Percentiles rank a stretch among this genome's conserved stretches.
Conservation (phyloP, 2,329 filamentous ascomycete species). For the Paecilomyces sp. region DNA sequence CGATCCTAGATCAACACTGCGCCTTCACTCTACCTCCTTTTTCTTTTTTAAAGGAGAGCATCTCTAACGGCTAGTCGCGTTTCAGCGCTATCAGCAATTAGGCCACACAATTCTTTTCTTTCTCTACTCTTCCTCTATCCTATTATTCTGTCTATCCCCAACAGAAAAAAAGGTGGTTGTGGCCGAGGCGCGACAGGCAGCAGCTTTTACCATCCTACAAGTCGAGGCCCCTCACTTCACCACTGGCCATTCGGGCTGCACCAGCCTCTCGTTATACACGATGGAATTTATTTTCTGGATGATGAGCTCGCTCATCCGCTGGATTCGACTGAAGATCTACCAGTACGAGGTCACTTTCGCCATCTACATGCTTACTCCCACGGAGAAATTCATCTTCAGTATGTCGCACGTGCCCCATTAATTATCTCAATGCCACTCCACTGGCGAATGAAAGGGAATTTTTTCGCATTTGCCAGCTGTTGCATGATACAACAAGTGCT, state of each 20-base stretch:
- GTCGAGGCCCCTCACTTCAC: neutral
- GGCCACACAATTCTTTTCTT: neutral
- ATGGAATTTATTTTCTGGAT: constrained; percentile 25
- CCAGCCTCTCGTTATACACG: neutral
- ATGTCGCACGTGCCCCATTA: constrained; percentile 33
- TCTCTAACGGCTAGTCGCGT: neutral
- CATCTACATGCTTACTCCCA: constrained; percentile 94
- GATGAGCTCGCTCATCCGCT: constrained; percentile 59
- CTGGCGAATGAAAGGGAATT: neutral
- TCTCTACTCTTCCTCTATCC: neutral
- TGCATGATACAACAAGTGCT: neutral
- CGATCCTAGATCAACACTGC: neutral
- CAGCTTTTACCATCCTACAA: neutral
- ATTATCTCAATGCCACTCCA: neutral
- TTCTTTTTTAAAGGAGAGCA: neutral
- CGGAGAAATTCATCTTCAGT: constrained; percentile 98
- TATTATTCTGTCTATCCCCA: neutral
- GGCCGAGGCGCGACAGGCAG: neutral
- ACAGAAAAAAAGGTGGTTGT: neutral
- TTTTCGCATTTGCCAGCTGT: neutral
- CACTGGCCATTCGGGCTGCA: neutral
- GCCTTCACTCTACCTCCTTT: neutral
- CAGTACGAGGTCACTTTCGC: constrained; percentile 97
- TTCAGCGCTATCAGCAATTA: neutral
- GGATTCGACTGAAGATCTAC: constrained; percentile 92